Conservation (phyloP, 1,284 basidiomycete species). For the Xerocomus amazonicus region DNA sequence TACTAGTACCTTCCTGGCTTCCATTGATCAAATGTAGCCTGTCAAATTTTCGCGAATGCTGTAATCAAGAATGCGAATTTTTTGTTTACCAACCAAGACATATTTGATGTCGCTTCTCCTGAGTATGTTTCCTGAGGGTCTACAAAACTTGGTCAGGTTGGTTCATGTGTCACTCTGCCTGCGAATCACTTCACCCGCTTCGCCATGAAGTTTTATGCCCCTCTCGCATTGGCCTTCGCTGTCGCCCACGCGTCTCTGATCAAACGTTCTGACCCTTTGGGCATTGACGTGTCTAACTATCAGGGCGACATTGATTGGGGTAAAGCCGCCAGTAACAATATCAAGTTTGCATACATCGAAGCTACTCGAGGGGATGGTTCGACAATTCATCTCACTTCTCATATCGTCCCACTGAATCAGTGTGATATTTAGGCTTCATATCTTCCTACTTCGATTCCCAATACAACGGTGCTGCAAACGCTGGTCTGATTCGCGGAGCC, state of each 20-base stretch:
- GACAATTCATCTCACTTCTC: slow-evolving; percentile 2
- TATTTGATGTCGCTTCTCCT: too few relatives aligned
- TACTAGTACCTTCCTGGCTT: too few relatives aligned
- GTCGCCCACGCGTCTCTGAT: slow-evolving; percentile 11
- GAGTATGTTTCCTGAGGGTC: neutral
- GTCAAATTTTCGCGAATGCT: slow-evolving; percentile 14
- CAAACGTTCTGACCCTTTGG: slow-evolving; percentile 40
- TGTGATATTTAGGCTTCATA: slow-evolving; percentile 24
- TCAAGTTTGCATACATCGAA: slow-evolving; percentile 65
- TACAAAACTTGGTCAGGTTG: slow-evolving; percentile 13
- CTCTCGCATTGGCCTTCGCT: slow-evolving; percentile 16
- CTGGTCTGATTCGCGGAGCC: slow-evolving; percentile 47
- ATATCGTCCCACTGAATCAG: too few relatives aligned
- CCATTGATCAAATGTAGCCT: too few relatives aligned
- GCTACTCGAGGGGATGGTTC: slow-evolving; percentile 64
- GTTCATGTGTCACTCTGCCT: neutral
- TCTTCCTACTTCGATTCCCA: slow-evolving; percentile 40
- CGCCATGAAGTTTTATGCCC: slow-evolving; percentile 21
- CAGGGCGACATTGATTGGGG: slow-evolving; percentile 55
- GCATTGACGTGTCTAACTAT: slow-evolving; percentile 56
- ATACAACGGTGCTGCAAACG: slow-evolving; percentile 47
- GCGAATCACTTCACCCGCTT: neutral
- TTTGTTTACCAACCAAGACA: too few relatives aligned
- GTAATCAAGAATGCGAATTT: slow-evolving; percentile 2
- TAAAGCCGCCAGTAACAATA: slow-evolving; percentile 51